Conservation (phyloP, 73 alveolate species). For the Symbiodinium pilosum region DNA sequence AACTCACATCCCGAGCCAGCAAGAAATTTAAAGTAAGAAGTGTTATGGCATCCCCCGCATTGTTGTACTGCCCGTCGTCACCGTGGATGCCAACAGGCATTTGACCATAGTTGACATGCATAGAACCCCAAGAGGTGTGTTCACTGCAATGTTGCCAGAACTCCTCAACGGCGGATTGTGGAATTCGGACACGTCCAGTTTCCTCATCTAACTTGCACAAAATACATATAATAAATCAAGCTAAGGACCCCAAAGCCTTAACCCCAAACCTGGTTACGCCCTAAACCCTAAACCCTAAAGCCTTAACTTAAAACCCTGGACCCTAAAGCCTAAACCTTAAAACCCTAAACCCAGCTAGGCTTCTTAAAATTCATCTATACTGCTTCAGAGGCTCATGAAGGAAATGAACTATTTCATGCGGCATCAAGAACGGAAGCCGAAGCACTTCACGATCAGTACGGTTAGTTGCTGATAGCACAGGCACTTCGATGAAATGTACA, state of each 20-base stretch:
- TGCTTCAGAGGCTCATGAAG: neutral
- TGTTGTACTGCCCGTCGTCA: neutral
- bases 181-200: neutral
- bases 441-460: neutral
- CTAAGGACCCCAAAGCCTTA: too few relatives aligned
- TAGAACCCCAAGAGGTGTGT: neutral
- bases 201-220: neutral
- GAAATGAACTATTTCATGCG: neutral
- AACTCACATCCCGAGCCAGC: neutral
- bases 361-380: too few relatives aligned
- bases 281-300: too few relatives aligned
- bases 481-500: neutral
- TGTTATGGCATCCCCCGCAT: neutral
- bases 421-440: neutral
- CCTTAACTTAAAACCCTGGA: too few relatives aligned
- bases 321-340: too few relatives aligned
- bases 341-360: too few relatives aligned
- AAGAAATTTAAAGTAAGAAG: neutral
- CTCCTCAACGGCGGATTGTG: neutral
- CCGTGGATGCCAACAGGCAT: neutral
- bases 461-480: neutral
- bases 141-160: neutral
- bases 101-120: neutral
- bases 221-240: too few relatives aligned
- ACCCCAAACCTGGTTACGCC: too few relatives aligned